Evolutionary conservation across 2,329 filamentous ascomycete species (phyloP), one percentile per base, ranked within the genome.

Genomic region (Neofusicoccum cordaticola): DNA sequence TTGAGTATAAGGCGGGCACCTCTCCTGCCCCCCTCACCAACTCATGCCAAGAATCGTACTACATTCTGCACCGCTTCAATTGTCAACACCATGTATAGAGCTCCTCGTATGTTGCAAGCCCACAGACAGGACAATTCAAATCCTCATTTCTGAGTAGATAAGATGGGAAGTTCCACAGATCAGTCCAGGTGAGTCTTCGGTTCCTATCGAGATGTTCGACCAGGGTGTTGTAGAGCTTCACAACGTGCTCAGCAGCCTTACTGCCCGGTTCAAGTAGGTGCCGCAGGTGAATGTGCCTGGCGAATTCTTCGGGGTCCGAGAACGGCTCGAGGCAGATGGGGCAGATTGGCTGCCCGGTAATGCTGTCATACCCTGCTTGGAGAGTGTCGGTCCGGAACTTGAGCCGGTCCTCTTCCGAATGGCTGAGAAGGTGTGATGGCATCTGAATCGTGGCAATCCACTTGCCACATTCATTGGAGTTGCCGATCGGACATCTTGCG

Each of bases 321-420:
- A 50, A 15, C 11, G 13, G 9, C 19, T 34, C 2, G 19, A 12
- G 12, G 19, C 47, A 50, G 22, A 66, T 22, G 2, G 66, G 62
- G 34, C 64, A 67, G 35, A 65, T 31, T 5, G 62, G 7, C 0
- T 66, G 31, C 13, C 31, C 19, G 11, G n/a, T 52, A 3, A 11
- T 31, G 22, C 64, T 19, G 47, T 66, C 44, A 41, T 66, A 65
- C 7, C 66, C 66, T 42, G 53, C 53, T 17, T 47, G 17, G 27
- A 17, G 8, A 17, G 34, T 8, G 19, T 37, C 62, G 22, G 22
- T 15, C 0, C 27, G 44, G n/a, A 44, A 27, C 41, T 41, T 39
- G 17, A 57, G 12, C 11, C 62, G 62, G 9, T 64, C 47, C 12
- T 50, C 47, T 50, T 50, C 47, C 1, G 44, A 51, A 31, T 52